phyloP scores from a whole-genome alignment of 805 yeast genomes.

The Komagataella pastoris region DNA sequence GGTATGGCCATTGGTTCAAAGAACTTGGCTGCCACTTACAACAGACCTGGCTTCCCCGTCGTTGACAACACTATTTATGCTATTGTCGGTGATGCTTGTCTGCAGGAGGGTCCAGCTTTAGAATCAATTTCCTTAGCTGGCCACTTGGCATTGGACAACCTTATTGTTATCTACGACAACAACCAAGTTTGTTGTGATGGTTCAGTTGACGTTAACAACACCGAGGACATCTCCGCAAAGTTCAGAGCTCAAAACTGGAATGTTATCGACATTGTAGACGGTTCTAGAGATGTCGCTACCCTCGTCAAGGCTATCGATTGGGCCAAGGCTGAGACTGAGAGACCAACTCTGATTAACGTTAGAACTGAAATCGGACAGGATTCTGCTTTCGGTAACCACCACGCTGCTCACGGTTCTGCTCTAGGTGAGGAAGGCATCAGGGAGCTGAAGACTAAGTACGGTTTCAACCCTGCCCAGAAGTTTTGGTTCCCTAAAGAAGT shows the following conservation, averaged over 20 bases:
- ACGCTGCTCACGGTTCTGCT: conserved; percentile 23
- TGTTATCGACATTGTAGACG: conserved; percentile 20
- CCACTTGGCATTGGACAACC: conserved; percentile 21
- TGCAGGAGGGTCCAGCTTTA: conserved; percentile 25
- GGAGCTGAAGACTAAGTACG: conserved; percentile 4
- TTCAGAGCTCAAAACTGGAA: conserved; percentile 22
- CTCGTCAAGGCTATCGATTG: conserved; percentile 16
- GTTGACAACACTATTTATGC: conserved; percentile 17
- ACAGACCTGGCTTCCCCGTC: conserved; percentile 18
- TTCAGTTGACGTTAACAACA: conserved; percentile 18
- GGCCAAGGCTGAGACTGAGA: conserved; percentile 12
- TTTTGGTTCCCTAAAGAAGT: conserved; percentile 14
- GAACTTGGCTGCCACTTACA: conserved; percentile 20
- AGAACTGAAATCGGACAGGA: conserved; percentile 22
- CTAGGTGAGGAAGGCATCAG: conserved; percentile 16
- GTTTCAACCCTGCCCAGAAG: conserved; percentile 10
- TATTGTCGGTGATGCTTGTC: conserved; percentile 26
- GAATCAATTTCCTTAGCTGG: conserved; percentile 27
- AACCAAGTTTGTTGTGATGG: conserved; percentile 25
- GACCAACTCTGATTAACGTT: conserved; percentile 23
- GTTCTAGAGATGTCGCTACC: conserved; percentile 16
- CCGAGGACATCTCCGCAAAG: conserved; percentile 20
- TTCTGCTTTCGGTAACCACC: conserved; percentile 15
- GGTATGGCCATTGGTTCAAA: conserved; percentile 25
- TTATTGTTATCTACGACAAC: conserved; percentile 22